Evolutionary conservation across 2,329 filamentous ascomycete species (phyloP), one percentile per base, ranked within the genome.

Genomic region (Hirsutella rhossiliensis): DNA sequence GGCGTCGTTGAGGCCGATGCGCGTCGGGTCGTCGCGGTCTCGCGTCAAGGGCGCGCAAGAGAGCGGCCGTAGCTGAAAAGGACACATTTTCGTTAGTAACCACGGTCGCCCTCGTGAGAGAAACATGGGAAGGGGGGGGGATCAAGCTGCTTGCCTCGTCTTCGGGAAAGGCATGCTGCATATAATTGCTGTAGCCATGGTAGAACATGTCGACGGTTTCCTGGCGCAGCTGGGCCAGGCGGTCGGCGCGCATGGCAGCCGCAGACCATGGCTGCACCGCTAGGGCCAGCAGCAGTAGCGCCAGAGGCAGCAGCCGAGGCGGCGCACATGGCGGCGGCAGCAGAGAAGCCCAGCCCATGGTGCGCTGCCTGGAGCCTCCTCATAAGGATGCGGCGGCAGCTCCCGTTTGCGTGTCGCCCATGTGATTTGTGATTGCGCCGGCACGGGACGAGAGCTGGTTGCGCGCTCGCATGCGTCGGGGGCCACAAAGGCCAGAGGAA

Each of bases 151-250:
- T 32, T 47, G 80, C 78, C 75, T 92, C 92, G 58, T 98, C 92
- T 63, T 97, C 92, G 12, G 92, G 92, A 58, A 96, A 98, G 46
- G 89, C 92, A 63, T 94, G 74, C 51, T 77, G 67, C 81, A 96
- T 92, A 69, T 98, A 98, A 63, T 90, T 94, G 65, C 89, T 81
- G 68, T 82, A 97, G 47, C 92, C 92, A 71, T 98, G 92, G 63
- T 94, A 95, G 69, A 97, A 97, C 75, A 97, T 87, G 53, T 86
- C 74, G 46, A 80, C 75, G 11, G 78, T 80, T 46, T 79, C 73
- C 50, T 68, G 69, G 43, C 78, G 72, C 54, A 82, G 61, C 53
- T 72, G 65, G 41, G 69, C 67, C 47, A 81, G 66, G 53, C 67
- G 70, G 47, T 67, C 67, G n/a, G 71, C 64, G 36, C 69, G 69